Evolutionary conservation across 2,329 filamentous ascomycete genomes (phyloP), one percentile per base, ranked within the genome.

Genomic region (Arthrocladium fulminans): DNA sequence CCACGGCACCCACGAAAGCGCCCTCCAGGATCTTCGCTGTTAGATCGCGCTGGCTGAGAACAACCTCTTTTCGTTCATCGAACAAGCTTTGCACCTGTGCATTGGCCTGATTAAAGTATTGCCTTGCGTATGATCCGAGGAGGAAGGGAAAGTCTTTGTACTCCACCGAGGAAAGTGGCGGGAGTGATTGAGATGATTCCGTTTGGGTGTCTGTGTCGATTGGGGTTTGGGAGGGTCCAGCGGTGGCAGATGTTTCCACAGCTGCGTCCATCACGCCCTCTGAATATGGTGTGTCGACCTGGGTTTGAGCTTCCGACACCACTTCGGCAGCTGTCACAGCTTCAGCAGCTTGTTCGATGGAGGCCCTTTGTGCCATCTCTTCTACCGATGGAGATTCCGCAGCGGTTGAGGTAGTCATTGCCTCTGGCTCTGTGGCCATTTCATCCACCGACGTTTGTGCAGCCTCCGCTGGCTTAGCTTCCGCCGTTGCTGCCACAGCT

Each of bases 11-110:
- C 0, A 79, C 75, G 23, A 78, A 73, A 6, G 77, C 80, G 47
- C 83, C 77, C 65, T 88, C 79, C 29, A 87, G 66, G 42, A 77
- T 81, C 55, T 86, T 69, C n/a, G 83, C 65, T 2, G 84, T 86
- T 25, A 84, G 68, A 58, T 89, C 84, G 45, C 78, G 75, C 71
- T 86, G 85, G 37, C 77, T 76, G 52, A 87, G 59, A 42, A 75
- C 70, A 59, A 88, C 69, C 25, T 48, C 46, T 52, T 67, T 68
- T 55, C 80, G 73, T 48, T 87, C 80, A 64, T 83, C 86, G 65
- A 75, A 78, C 13, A 87, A 64, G 54, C 87, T 81, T 34, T 67
- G 59, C 3, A 76, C 57, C 2, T 68, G 69, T 5, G 71, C 67
- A 57, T 67, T 73, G 71, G 77, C 80, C 44, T 63, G 63, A 47